Conservation (phyloP, 2,329 filamentous ascomycete species). For the Trichocomaceae sp. region DNA sequence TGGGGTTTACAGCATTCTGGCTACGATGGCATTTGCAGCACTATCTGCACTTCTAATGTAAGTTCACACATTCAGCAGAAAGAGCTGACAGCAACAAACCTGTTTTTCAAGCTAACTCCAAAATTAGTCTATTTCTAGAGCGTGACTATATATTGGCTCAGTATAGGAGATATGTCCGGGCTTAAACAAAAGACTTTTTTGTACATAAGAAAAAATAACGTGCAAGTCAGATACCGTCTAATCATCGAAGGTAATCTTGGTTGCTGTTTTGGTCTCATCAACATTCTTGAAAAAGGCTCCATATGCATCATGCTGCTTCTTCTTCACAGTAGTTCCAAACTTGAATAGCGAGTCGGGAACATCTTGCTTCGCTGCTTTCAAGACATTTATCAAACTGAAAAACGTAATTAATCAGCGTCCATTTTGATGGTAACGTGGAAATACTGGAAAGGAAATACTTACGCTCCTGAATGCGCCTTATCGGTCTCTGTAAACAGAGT, state of each 20-base stretch:
- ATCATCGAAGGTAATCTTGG: conserved; percentile 84
- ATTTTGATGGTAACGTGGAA: neutral
- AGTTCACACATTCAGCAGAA: conserved; percentile 34
- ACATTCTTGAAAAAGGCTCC: conserved; percentile 93
- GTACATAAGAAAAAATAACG: conserved; percentile 16
- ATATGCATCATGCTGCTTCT: conserved; percentile 93
- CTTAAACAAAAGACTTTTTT: conserved; percentile 14
- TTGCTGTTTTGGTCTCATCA: conserved; percentile 73
- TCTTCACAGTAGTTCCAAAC: conserved; percentile 97
- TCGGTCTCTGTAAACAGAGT: conserved; percentile 95
- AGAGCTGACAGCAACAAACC: neutral
- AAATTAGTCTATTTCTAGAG: conserved; percentile 31
- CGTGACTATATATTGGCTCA: conserved; percentile 26
- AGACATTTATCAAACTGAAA: conserved; percentile 77
- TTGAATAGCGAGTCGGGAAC: conserved; percentile 88
- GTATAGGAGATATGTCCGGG: conserved; percentile 6
- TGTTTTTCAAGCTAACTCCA: conserved; percentile 15
- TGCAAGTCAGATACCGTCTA: conserved; percentile 23
- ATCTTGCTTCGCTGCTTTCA: conserved; percentile 84
- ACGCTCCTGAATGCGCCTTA: conserved; percentile 84
- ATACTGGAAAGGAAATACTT: conserved; percentile 33
- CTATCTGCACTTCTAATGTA: conserved; percentile 55
- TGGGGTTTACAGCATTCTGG: conserved; percentile 30
- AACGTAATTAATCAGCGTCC: conserved; percentile 16
- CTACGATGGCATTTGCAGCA: conserved; percentile 46